Evolutionary conservation across 2,329 filamentous ascomycete genomes (phyloP).

Genomic region (Cordyceps militaris): DNA sequence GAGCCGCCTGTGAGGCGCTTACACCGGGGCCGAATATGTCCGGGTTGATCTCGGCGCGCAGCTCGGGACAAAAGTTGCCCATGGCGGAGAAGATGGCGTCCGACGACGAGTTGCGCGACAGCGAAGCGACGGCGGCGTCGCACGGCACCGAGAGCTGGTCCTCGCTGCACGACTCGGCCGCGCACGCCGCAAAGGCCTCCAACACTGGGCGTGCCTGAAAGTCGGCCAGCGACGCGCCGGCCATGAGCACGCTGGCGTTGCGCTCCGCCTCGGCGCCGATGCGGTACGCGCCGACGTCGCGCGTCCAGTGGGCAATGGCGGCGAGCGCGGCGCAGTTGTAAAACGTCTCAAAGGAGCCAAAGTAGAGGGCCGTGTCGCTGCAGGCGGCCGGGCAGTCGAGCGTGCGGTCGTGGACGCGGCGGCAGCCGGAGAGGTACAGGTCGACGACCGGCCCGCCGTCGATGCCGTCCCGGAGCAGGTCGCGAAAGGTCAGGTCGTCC

Average conservation of each 20-base stretch:
- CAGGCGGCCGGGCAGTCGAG: conserved; percentile 29
- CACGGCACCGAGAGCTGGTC: conserved; percentile 28
- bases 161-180: conserved; percentile 28
- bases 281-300: conserved; percentile 23
- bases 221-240: conserved; percentile 22
- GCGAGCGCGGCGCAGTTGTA: conserved; percentile 33
- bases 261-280: conserved; percentile 27
- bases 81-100: conserved; percentile 28
- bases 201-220: conserved; percentile 27
- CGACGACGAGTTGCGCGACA: conserved; percentile 22
- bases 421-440: conserved; percentile 28
- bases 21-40: conserved; percentile 34
- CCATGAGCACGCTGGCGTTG: conserved; percentile 31
- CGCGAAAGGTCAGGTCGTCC: conserved; percentile 26
- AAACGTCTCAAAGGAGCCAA: conserved; percentile 31
- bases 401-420: conserved; percentile 20
- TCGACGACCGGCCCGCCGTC: conserved; percentile 26
- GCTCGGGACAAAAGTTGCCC: conserved; percentile 29
- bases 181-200: conserved; percentile 27
- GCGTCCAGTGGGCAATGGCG: conserved; percentile 28
- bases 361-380: conserved; percentile 23
- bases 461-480: conserved; percentile 28
- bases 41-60: conserved; percentile 31
- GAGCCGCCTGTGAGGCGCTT: conserved; percentile 13
- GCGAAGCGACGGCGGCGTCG: conserved; percentile 21